Conservation (phyloP, 2,329 filamentous ascomycete species). For the Leptoxyphium fumago region DNA sequence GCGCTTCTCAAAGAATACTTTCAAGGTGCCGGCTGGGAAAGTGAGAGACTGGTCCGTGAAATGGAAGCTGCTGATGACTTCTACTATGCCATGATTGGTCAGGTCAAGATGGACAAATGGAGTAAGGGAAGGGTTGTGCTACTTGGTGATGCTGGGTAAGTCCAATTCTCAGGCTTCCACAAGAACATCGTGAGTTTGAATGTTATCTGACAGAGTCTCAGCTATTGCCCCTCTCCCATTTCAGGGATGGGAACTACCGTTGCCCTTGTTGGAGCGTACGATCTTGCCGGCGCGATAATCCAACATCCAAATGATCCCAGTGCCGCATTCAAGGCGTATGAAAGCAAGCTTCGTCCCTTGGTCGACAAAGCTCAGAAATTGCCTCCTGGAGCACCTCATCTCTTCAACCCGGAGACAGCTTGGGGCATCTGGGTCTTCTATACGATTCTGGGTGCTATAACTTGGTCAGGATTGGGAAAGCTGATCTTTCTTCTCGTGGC, state of each 20-base stretch:
- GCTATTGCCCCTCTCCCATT: conserved; percentile 17
- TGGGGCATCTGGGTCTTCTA: conserved; percentile 10
- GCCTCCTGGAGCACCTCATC: conserved; percentile 13
- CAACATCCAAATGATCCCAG: conserved; percentile 8
- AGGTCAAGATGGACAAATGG: conserved; percentile 17
- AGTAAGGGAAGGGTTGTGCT: conserved; percentile 16
- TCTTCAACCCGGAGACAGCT: conserved; percentile 14
- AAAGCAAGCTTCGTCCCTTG: conserved; percentile 12
- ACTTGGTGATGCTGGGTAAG: conserved; percentile 17
- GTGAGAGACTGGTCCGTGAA: conserved; percentile 10
- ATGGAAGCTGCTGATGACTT: conserved; percentile 18
- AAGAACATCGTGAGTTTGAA: background rate
- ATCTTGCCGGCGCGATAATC: conserved; percentile 16
- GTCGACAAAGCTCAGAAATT: conserved; percentile 16
- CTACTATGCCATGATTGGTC: conserved; percentile 18
- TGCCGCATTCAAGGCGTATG: conserved; percentile 13
- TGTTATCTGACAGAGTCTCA: background rate
- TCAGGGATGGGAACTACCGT: conserved; percentile 22
- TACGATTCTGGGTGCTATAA: conserved; percentile 1
- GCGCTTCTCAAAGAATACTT: conserved; percentile 15
- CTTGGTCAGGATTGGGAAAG: conserved; percentile 5
- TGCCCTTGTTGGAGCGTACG: conserved; percentile 20
- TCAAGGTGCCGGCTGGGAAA: conserved; percentile 15
- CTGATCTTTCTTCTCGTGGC: conserved; percentile 9
- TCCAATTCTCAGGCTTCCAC: background rate